A percentile compares a stretch with the other conserved stretches of the same genome.
Evolutionary conservation across 257 asterid species (phyloP).

Genomic region (Salvia miltiorrhiza): DNA sequence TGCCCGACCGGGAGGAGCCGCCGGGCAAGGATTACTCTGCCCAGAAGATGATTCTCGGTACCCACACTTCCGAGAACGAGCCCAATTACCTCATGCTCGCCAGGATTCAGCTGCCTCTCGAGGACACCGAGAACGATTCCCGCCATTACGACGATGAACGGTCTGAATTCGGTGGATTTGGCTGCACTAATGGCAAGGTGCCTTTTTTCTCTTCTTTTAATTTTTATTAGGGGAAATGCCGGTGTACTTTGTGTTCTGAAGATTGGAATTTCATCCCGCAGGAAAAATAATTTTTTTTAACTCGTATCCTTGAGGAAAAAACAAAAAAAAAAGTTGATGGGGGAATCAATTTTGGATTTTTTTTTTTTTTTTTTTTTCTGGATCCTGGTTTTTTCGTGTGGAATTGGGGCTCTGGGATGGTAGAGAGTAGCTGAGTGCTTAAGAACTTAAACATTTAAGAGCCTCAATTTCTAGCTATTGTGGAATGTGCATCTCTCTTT

Average conservation of each 20-base stretch:
- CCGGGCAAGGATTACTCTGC: slow-evolving; percentile 82
- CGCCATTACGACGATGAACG: slow-evolving; percentile 74
- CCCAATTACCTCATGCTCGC: slow-evolving; percentile 88
- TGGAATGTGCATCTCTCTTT: not conserved
- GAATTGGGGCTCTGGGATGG: not conserved
- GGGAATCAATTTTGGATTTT: not conserved
- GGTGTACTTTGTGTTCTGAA: slow-evolving; percentile 1
- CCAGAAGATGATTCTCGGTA: slow-evolving; percentile 85
- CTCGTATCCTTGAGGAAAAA: not conserved
- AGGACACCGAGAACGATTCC: slow-evolving; percentile 74
- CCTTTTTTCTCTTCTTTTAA: not conserved
- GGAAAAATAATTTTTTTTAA: not conserved
- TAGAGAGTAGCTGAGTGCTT: not conserved
- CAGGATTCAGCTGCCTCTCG: slow-evolving; percentile 83
- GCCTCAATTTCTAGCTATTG: not conserved
- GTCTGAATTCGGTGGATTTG: slow-evolving; percentile 76
- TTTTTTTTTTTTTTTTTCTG: not conserved
- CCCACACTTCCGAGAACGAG: slow-evolving; percentile 90
- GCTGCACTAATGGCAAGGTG: slow-evolving; percentile 91
- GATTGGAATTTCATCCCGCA: not conserved
- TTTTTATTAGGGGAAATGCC: not conserved
- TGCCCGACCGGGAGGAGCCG: slow-evolving; percentile 90
- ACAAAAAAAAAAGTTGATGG: not conserved
- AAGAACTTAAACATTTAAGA: not conserved
- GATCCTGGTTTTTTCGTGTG: not conserved